Conservation (phyloP, 2,329 filamentous ascomycete species). For the Fusarium sterilihyphosum region DNA sequence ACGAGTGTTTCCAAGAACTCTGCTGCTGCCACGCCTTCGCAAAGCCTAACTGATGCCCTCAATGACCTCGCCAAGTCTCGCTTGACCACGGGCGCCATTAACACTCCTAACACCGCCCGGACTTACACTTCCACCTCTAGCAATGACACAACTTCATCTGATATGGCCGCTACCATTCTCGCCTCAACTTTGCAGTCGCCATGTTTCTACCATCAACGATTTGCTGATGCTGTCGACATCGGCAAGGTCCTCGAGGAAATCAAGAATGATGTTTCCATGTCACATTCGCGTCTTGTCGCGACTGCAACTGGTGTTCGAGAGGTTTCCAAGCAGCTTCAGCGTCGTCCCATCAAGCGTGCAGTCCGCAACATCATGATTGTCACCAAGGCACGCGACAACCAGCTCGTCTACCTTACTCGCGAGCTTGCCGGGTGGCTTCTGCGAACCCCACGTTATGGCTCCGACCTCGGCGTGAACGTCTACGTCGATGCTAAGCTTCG, state of each 20-base stretch:
- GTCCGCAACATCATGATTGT: constrained; percentile 98
- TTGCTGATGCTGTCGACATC: constrained; percentile 95
- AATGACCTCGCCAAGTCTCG: constrained; percentile 61
- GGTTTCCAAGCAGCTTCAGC: constrained; percentile 93
- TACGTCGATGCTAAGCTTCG: constrained; percentile 97
- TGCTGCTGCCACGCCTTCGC: constrained; percentile 59
- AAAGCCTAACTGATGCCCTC: constrained; percentile 71
- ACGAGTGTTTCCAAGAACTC: constrained; percentile 35
- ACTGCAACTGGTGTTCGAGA: constrained; percentile 95
- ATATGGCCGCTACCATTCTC: constrained; percentile 26
- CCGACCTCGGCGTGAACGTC: constrained; percentile 90
- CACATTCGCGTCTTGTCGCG: constrained; percentile 92
- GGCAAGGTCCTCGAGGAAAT: constrained; percentile 96
- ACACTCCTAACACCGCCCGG: constrained; percentile 37
- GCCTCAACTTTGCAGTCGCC: constrained; percentile 78
- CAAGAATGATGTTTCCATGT: constrained; percentile 86
- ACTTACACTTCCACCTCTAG: constrained; percentile 25
- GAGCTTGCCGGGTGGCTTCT: constrained; percentile 91
- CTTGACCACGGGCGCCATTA: constrained; percentile 42
- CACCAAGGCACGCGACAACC: constrained; percentile 96
- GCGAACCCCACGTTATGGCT: constrained; percentile 87
- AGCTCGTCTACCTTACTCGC: constrained; percentile 86
- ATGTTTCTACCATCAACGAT: constrained; percentile 97
- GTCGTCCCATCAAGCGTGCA: constrained; percentile 89
- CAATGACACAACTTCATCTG: constrained; percentile 21